These are phyloP conservation scores for Phytophthora pistaciae DNA, from an alignment of 352 stramenopile genomes.

Conservation along the genomic window DNA sequence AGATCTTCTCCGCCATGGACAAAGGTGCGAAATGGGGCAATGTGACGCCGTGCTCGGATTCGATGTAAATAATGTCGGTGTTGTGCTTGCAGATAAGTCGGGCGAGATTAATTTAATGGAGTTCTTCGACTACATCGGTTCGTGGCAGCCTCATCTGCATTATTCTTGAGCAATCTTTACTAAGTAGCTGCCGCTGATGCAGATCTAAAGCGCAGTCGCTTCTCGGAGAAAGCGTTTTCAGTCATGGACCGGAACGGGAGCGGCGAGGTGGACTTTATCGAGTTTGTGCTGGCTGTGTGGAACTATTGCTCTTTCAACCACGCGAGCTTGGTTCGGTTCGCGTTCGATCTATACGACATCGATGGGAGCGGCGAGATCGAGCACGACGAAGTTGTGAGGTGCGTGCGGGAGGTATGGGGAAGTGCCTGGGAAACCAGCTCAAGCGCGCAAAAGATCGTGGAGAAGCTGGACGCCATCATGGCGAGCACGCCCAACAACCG, in stretches of 20 bases:
- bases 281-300: constrained; percentile 82
- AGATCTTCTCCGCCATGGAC: constrained; percentile 70
- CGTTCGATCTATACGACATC: constrained; percentile 80
- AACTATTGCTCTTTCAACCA: constrained; percentile 84
- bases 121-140: constrained; percentile 79
- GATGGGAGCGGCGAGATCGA: constrained; percentile 80
- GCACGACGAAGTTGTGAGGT: constrained; percentile 53
- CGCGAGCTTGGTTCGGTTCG: constrained; percentile 67
- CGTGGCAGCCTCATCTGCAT: not conserved
- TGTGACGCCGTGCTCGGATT: not conserved
- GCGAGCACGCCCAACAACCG: constrained; percentile 36
- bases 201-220: constrained; percentile 68
- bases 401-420: constrained; percentile 70
- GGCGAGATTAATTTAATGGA: constrained; percentile 73
- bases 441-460: constrained; percentile 66
- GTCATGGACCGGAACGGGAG: constrained; percentile 79
- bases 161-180: not conserved
- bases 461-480: constrained; percentile 65
- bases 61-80: not conserved
- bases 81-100: constrained; percentile 51
- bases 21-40: constrained; percentile 29
- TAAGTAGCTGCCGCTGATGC: not conserved
- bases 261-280: constrained; percentile 76
- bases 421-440: constrained; percentile 57
- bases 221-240: constrained; percentile 76